Conservation (phyloP, 768 basidiomycete genomes). For the Neoboletus brunneissimus region DNA sequence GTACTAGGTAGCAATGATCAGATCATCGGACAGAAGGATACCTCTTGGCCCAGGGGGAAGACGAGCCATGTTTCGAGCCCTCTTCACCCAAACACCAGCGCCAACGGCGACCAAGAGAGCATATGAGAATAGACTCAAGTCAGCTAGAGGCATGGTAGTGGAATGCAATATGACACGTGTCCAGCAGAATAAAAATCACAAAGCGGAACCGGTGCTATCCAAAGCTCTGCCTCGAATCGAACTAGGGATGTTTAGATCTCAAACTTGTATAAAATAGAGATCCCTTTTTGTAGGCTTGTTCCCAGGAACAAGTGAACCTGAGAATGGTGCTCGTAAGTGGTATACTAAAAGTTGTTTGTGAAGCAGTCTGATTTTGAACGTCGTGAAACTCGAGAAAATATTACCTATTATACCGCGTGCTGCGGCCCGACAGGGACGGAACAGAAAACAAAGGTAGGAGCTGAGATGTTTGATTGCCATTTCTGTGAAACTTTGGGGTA, state of each 20-base stretch:
- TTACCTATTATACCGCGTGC: not conserved
- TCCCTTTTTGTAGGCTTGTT: not conserved
- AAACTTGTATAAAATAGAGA: not conserved
- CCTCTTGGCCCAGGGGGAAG: conserved; percentile 3
- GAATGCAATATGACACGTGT: not conserved
- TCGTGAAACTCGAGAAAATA: not conserved
- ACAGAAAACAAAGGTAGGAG: not conserved
- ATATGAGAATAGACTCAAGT: not conserved
- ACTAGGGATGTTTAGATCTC: not conserved
- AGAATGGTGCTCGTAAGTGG: not conserved
- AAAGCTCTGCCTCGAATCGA: no score
- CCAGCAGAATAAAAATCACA: no score
- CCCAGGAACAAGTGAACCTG: not conserved
- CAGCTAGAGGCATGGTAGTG: not conserved
- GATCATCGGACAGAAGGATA: not conserved
- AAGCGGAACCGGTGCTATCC: not conserved
- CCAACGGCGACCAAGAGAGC: not conserved
- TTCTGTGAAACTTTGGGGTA: not conserved
- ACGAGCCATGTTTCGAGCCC: conserved; percentile 1
- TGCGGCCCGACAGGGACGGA: not conserved
- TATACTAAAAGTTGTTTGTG: not conserved
- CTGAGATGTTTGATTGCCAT: not conserved
- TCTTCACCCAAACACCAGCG: not conserved
- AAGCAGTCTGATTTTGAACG: not conserved
- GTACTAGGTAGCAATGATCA: no score